These are phyloP conservation scores for Amborella trichopoda DNA, from an alignment of 164 flowering plant genomes.

Conservation along the genomic window DNA sequence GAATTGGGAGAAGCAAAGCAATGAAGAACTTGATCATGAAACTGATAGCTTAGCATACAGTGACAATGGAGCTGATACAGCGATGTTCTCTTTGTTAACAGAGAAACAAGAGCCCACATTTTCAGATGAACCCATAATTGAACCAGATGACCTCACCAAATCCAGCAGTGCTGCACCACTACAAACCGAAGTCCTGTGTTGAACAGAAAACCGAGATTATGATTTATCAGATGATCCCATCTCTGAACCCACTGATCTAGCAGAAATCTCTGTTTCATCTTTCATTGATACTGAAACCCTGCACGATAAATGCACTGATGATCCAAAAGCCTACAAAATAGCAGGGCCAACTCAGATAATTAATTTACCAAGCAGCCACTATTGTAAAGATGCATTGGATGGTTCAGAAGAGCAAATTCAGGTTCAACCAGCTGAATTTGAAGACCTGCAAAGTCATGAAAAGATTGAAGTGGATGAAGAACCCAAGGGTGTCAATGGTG, in stretches of 20 bases:
- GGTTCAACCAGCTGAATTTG: neutral
- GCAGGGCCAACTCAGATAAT: too few relatives aligned
- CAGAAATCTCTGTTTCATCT: too few relatives aligned
- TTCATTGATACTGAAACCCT: too few relatives aligned
- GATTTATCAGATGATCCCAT: too few relatives aligned
- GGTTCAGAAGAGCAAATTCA: neutral
- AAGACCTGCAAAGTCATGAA: neutral
- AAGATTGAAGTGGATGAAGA: neutral
- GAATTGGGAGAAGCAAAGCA: conserved; percentile 16
- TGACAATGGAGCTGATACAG: conserved; percentile 1
- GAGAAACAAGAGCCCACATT: conserved; percentile 1
- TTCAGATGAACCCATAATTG: conserved; percentile 3
- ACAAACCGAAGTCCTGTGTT: too few relatives aligned
- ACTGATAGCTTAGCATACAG: conserved; percentile 3
- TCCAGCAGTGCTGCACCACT: too few relatives aligned
- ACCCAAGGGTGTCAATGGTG: neutral
- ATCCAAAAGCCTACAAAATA: too few relatives aligned
- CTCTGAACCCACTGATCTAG: too few relatives aligned
- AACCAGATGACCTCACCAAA: conserved; percentile 1
- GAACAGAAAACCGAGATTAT: too few relatives aligned
- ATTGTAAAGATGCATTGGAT: conserved; percentile 4
- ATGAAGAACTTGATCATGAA: conserved; percentile 3
- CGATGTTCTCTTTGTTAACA: neutral
- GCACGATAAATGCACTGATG: too few relatives aligned
- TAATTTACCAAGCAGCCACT: too few relatives aligned